Base-by-base conservation (phyloP, 2,329 filamentous ascomycete genomes). In the Colletotrichum acutatum region DNA sequence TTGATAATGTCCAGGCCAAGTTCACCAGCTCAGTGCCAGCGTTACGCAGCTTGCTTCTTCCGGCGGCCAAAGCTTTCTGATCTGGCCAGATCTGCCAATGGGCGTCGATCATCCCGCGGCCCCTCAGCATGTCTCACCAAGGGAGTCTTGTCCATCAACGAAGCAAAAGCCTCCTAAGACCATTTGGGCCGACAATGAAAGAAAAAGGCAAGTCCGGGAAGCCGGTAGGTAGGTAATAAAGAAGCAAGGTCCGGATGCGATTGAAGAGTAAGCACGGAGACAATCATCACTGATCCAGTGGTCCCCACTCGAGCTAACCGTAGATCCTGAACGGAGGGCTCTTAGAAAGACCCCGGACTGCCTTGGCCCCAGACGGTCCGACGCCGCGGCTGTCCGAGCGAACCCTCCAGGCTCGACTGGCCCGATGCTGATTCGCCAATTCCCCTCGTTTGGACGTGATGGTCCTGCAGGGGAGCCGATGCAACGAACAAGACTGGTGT, bases 381-480 rank as follows among this genome's bases (percentile, higher is more conserved):
- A 61, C 66, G 71, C 66, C 66, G 66, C 66, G 49, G 26, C 12
- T 57, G 56, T 57, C 66, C 61, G 54, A 70, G 66, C 54, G 60
- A 65, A 65, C 66, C 60, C 54, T 69, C 59, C 53, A 12, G 19
- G 14, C 12, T 19, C 19, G 9, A 42, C 26, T 63, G 24, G 28
- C 68, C 30, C 19, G 19, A 14, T 54, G 22, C 24, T 68, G 65
- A 72, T 72, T 68, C 42, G 69, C n/a, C 59, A 68, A 64, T 68
- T 37, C 54, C 30, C 59, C 66, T 65, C 14, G 26, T 42, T 56
- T 57, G 54, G 19, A 11, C n/a, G 1, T 26, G 24, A 52, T 26
- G 22, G 30, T 24, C n/a, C n/a, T 61, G 60, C 66, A 56, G 54
- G 71, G 61, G 54, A 61, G 22, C 57, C n/a, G 34, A 30, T 34